Percentiles rank a stretch among this genome's conserved stretches.
Conservation (phyloP, 768 basidiomycete genomes). For the Trametes gibbosa region DNA sequence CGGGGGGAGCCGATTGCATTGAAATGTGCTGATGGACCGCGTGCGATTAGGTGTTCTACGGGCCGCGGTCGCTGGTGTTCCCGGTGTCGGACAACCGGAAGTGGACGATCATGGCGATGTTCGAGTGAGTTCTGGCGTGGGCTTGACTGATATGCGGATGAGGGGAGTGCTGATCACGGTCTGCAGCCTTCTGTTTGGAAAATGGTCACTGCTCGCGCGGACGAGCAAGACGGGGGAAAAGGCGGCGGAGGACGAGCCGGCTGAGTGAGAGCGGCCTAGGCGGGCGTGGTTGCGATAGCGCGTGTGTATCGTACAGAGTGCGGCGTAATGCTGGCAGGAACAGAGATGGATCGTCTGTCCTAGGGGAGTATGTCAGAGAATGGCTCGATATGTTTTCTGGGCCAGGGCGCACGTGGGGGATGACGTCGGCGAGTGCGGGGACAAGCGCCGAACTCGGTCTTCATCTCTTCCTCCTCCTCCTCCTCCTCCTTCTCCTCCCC, state of each 20-base stretch:
- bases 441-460: background rate
- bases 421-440: constrained; percentile 13
- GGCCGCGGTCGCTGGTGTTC: constrained; percentile 88
- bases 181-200: constrained; percentile 33
- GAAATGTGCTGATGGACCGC: constrained; percentile 1
- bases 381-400: background rate
- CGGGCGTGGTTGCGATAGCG: constrained; percentile 1
- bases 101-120: constrained; percentile 93
- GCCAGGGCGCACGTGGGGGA: constrained; percentile 4
- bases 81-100: constrained; percentile 95
- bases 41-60: constrained; percentile 77
- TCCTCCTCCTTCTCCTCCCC: background rate
- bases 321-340: constrained; percentile 2
- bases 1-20: background rate
- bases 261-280: background rate
- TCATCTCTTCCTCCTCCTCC: background rate
- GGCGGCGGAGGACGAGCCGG: background rate
- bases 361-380: background rate
- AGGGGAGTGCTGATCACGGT: background rate
- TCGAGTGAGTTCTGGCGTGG: constrained; percentile 60
- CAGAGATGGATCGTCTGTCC: background rate
- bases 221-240: background rate
- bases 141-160: constrained; percentile 4
- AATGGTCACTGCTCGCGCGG: constrained; percentile 27
- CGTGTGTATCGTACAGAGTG: constrained; percentile 2